Percentiles rank a stretch among this genome's conserved stretches.
These are phyloP conservation scores for Dipteronia dyeriana DNA, from an alignment of 345 rosid species.

Conservation along the genomic window DNA sequence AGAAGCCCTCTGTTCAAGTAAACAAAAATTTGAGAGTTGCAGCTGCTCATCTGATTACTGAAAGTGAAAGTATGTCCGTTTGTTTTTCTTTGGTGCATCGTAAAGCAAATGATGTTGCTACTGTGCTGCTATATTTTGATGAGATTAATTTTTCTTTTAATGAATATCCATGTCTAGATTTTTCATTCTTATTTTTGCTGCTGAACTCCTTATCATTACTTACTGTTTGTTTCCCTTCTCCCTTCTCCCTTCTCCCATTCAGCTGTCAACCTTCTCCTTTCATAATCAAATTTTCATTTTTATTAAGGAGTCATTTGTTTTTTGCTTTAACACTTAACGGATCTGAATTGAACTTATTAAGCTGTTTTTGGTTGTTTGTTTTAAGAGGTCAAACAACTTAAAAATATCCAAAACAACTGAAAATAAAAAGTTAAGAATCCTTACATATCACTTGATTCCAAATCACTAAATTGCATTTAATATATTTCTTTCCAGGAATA, in stretches of 20 bases:
- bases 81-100: constrained; percentile 4
- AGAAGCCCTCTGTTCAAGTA: constrained; percentile 34
- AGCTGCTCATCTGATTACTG: constrained; percentile 33
- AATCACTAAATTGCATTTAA: too few relatives aligned
- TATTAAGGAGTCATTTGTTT: neutral
- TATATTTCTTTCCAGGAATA: too few relatives aligned
- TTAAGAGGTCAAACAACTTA: too few relatives aligned
- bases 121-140: constrained; percentile 6
- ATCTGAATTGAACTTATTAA: too few relatives aligned
- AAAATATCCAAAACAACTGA: too few relatives aligned
- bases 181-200: neutral
- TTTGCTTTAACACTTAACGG: too few relatives aligned
- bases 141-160: neutral
- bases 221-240: neutral
- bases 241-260: neutral
- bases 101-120: neutral
- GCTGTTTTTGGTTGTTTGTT: too few relatives aligned
- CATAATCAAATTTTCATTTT: neutral
- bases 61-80: constrained; percentile 59
- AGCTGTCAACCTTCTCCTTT: neutral
- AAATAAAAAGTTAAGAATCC: too few relatives aligned
- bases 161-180: neutral
- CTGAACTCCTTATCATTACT: neutral
- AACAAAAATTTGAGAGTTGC: constrained; percentile 32
- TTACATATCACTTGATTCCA: too few relatives aligned